Base-by-base conservation (phyloP, 31 red algal genomes). In the Porphyra umbilicalis region DNA sequence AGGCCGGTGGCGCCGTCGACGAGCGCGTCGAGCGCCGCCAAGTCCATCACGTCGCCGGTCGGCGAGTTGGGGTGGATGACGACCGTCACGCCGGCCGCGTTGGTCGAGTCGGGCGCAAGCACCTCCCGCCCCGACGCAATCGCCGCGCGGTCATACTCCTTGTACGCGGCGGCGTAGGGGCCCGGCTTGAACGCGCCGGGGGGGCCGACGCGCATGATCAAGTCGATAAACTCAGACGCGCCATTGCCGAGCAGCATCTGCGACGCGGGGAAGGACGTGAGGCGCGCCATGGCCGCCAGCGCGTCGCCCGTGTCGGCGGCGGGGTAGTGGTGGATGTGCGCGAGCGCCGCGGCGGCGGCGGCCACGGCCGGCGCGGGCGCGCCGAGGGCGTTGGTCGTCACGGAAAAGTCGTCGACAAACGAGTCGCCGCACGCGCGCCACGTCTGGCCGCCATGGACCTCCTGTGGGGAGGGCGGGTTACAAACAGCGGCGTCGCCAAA, bases 371-470 rank as follows among this genome's bases (percentile, higher is more conserved):
- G 36, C 3, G 35, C 80, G 7, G 96, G 96, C 9, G 93, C 81
- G 77, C 96, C 96, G 10, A 98, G 79, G 30, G 93, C 88, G 85
- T 98, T 98, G 36, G 96, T 98, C 15, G 96, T 98, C 16, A 98
- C 96, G 11, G 93, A 95, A 79, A 98, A 98, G 75, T 98, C 96
- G 40, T 85, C 89, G 6, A 84, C 83, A 83, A 93, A 95, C 9
- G 36, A 39, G 77, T 93, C 94, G 71, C 88, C 67, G 81, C 87
- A 90, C 20, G 79, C 83, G 57, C 87, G 80, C 96, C 96, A 98
- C 34, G 93, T 95, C 81, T 98, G 96, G 31, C 96, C 96, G 78
- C 96, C 96, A 79, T 98, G 96, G 16, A 95, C 90, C 79, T 98
- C 93, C 79, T 98, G 96, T 38, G 88, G 37, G 78, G 78, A 36